These are phyloP conservation scores for Phytophthora macrochlamydospora DNA, from an alignment of 352 stramenopile genomes.

Conservation along the genomic window DNA sequence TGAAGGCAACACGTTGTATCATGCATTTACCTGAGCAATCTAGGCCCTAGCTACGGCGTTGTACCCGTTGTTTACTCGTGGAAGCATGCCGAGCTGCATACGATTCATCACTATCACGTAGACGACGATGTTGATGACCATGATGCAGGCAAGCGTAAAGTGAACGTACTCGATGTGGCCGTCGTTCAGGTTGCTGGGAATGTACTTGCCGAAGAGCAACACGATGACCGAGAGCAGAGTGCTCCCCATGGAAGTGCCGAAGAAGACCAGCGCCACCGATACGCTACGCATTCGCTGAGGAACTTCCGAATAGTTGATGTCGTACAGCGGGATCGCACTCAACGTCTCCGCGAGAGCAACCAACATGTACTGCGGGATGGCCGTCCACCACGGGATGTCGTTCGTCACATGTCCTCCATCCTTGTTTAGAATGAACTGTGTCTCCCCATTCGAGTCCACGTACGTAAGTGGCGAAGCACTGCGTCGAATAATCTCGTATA, in stretches of 20 bases:
- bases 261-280: slow-evolving; percentile 44
- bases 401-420: slow-evolving; percentile 25
- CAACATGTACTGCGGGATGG: slow-evolving; percentile 50
- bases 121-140: slow-evolving; percentile 42
- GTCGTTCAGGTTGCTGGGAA: slow-evolving; percentile 36
- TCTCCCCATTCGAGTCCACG: slow-evolving; percentile 19
- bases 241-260: slow-evolving; percentile 58
- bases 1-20: too few species aligned
- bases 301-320: slow-evolving; percentile 51
- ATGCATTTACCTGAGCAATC: too few species aligned
- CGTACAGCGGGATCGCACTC: slow-evolving; percentile 45
- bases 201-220: slow-evolving; percentile 63
- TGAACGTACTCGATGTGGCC: slow-evolving; percentile 46
- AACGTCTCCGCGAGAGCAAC: slow-evolving; percentile 44
- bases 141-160: slow-evolving; percentile 39
- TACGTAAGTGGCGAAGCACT: slow-evolving; percentile 25
- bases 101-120: slow-evolving; percentile 37
- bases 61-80: slow-evolving; percentile 7
- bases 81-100: slow-evolving; percentile 36
- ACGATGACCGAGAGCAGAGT: slow-evolving; percentile 62
- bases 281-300: slow-evolving; percentile 37
- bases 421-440: slow-evolving; percentile 36
- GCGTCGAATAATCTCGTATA: slow-evolving; percentile 43
- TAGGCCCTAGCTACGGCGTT: not conserved
- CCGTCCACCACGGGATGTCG: slow-evolving; percentile 30